These are phyloP conservation scores for Oehlia diaphana DNA, from an alignment of 192 early-diverging fungal species.

Conservation along the genomic window DNA sequence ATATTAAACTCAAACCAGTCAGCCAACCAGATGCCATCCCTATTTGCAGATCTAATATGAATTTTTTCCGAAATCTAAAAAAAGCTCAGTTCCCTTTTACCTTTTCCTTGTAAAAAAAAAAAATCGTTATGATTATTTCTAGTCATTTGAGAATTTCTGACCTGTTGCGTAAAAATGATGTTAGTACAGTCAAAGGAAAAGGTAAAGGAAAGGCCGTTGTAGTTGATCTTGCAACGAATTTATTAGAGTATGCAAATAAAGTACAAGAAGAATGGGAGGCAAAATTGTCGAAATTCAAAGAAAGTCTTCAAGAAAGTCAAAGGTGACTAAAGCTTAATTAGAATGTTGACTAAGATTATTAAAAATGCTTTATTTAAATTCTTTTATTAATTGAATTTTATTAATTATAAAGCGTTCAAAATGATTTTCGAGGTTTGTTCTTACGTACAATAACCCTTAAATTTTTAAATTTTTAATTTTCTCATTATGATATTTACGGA, in stretches of 20 bases:
- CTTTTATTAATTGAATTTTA: not conserved
- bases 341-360: not conserved
- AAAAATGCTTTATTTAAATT: not conserved
- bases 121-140: not conserved
- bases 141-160: conserved; percentile 15
- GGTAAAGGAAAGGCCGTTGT: conserved; percentile 25
- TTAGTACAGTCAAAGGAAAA: not conserved
- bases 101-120: too few species aligned
- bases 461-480: not conserved
- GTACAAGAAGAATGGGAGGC: conserved; percentile 6
- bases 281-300: conserved; percentile 9
- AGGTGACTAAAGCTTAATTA: not conserved
- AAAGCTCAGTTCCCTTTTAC: too few species aligned
- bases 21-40: too few species aligned
- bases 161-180: not conserved
- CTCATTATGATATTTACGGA: not conserved
- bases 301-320: conserved; percentile 19
- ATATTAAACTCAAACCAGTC: too few species aligned
- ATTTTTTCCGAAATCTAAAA: too few species aligned
- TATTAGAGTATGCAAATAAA: conserved; percentile 9
- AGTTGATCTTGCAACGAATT: conserved; percentile 1
- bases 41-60: too few species aligned
- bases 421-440: not conserved
- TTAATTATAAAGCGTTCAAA: not conserved
- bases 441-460: not conserved